Evolutionary conservation across 495 filamentous ascomycete species (phyloP).

Genomic region (Aspergillus coremiiformis): DNA sequence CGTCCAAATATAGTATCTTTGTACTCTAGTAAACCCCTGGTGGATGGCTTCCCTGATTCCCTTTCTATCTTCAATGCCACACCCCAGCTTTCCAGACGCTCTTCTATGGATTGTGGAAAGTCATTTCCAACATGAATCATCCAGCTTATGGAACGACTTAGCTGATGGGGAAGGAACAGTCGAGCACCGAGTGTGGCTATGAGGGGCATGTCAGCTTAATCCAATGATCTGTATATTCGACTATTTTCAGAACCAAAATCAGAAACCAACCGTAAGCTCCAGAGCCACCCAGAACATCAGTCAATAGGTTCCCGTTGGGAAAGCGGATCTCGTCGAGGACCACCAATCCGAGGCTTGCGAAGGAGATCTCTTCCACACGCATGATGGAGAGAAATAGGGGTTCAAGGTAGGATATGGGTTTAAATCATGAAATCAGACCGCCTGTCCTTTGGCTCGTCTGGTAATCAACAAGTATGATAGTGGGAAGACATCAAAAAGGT

Average conservation of each 20-base stretch:
- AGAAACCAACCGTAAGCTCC: constrained; percentile 28
- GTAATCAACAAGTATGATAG: too few relatives aligned
- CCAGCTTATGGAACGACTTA: constrained; percentile 56
- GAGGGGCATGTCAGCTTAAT: neutral
- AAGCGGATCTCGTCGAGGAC: constrained; percentile 31
- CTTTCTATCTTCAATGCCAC: constrained; percentile 57
- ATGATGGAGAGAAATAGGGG: too few relatives aligned
- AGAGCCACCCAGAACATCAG: constrained; percentile 29
- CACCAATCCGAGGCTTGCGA: constrained; percentile 27
- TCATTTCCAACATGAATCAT: constrained; percentile 75
- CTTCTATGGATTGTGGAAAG: constrained; percentile 55
- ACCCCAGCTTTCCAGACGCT: constrained; percentile 54
- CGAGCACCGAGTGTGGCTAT: constrained; percentile 31
- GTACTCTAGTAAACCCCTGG: constrained; percentile 27
- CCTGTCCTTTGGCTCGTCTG: too few relatives aligned
- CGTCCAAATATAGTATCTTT: constrained; percentile 36
- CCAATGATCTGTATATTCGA: too few relatives aligned
- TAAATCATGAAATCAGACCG: too few relatives aligned
- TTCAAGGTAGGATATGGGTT: too few relatives aligned
- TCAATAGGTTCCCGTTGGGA: constrained; percentile 14
- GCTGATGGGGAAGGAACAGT: constrained; percentile 17
- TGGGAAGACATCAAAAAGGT: too few relatives aligned
- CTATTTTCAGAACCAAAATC: too few relatives aligned
- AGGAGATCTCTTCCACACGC: constrained; percentile 10
- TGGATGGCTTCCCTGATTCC: constrained; percentile 59